Evolutionary conservation across 2,329 filamentous ascomycete species (phyloP).

Genomic region (Sarocladium strictum): DNA sequence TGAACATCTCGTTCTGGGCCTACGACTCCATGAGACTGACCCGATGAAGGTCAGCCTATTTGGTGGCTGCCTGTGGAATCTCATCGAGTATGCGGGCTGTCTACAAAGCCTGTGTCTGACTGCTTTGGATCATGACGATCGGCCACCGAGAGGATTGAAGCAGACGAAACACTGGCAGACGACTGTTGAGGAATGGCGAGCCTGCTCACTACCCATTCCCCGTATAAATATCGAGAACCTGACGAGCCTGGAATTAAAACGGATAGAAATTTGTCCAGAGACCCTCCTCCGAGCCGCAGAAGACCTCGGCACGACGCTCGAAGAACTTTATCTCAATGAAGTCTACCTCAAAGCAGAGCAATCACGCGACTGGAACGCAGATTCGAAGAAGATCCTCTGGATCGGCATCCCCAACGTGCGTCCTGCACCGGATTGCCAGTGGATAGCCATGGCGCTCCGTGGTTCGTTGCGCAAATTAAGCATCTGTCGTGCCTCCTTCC

Average conservation of each 20-base stretch:
- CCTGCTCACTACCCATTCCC: conserved; percentile 30
- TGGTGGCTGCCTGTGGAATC: conserved; percentile 41
- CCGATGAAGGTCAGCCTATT: conserved; percentile 30
- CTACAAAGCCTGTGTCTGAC: conserved; percentile 43
- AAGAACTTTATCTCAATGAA: conserved; percentile 39
- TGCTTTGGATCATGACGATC: conserved; percentile 36
- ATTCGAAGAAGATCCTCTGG: conserved; percentile 34
- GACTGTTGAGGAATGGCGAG: conserved; percentile 32
- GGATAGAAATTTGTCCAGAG: conserved; percentile 31
- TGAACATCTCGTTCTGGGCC: conserved; percentile 38
- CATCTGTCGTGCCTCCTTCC: conserved; percentile 36
- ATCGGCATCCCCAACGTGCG: conserved; percentile 37
- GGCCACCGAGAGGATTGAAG: conserved; percentile 29
- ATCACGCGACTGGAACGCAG: conserved; percentile 25
- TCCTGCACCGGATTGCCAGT: conserved; percentile 29
- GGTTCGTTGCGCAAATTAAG: conserved; percentile 27
- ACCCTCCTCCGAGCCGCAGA: conserved; percentile 27
- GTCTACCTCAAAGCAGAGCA: conserved; percentile 38
- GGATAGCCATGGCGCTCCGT: conserved; percentile 37
- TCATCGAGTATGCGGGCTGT: conserved; percentile 37
- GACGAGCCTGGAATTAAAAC: conserved; percentile 37
- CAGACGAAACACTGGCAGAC: conserved; percentile 31
- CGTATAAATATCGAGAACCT: conserved; percentile 29
- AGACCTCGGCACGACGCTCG: conserved; percentile 31
- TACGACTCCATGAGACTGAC: conserved; percentile 38